Conservation (phyloP, 2,329 filamentous ascomycete species). For the Penicillium sp. region DNA sequence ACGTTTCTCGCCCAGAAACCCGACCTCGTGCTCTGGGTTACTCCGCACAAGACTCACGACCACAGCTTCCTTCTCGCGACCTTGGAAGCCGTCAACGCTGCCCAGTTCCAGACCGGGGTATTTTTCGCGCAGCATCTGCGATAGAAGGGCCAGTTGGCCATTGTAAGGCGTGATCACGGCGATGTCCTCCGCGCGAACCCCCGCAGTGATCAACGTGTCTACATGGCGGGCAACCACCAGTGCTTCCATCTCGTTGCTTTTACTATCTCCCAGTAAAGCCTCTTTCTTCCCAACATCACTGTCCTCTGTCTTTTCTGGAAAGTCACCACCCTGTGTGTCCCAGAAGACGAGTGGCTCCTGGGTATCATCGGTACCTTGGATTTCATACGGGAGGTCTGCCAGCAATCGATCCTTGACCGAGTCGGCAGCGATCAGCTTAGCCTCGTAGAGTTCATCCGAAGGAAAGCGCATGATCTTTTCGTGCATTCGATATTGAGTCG, state of each 20-base stretch:
- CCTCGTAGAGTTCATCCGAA: slow-evolving; percentile 80
- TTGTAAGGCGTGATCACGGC: slow-evolving; percentile 96
- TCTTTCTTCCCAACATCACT: slow-evolving; percentile 53
- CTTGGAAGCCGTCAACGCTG: slow-evolving; percentile 95
- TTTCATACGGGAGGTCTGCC: slow-evolving; percentile 68
- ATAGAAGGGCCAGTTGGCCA: slow-evolving; percentile 77
- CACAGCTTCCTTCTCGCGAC: slow-evolving; percentile 92
- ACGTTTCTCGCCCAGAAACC: slow-evolving; percentile 87
- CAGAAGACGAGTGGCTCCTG: slow-evolving; percentile 83
- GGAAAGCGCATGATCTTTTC: slow-evolving; percentile 93
- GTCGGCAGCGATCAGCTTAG: slow-evolving; percentile 72
- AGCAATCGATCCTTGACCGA: slow-evolving; percentile 69
- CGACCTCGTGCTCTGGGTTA: slow-evolving; percentile 79
- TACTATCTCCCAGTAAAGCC: slow-evolving; percentile 63
- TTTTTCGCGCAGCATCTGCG: slow-evolving; percentile 67
- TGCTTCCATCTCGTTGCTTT: slow-evolving; percentile 89
- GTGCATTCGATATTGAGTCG: slow-evolving; percentile 97
- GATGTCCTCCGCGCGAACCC: slow-evolving; percentile 75
- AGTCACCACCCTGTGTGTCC: slow-evolving; percentile 93
- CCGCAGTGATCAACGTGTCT: slow-evolving; percentile 65
- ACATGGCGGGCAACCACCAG: slow-evolving; percentile 75
- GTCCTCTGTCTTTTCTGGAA: slow-evolving; percentile 74
- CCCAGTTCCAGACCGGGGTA: slow-evolving; percentile 89
- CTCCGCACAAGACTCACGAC: slow-evolving; percentile 91
- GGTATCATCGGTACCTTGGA: slow-evolving; percentile 78